Evolutionary conservation across 2,329 filamentous ascomycete species (phyloP), one percentile per base, ranked within the genome.

Genomic region (Taxawa tesnikishii): DNA sequence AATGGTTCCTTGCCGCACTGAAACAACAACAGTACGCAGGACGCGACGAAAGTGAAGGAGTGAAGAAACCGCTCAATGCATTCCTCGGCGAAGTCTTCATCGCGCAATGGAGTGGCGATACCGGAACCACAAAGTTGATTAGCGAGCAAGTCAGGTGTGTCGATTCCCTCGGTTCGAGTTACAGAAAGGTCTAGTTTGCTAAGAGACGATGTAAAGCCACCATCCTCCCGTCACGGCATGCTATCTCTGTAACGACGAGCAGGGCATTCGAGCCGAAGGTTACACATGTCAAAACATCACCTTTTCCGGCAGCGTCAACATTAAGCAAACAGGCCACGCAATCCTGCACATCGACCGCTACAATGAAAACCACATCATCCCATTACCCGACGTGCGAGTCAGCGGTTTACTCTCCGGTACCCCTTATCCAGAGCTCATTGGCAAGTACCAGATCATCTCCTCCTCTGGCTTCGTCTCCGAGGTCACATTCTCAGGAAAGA

Each of bases 21-120:
- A 58, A 56, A 32, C 58, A 60, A 6, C 64, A 69, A 41, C 60
- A 65, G 32, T 66, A 65, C 36, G 59, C 58, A 3, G 60, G 61
- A 4, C 50, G 59, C n/a, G 43, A 52, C 6, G 53, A 57, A 19
- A 47, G 43, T 15, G 54, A 61, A 10, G 61, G 60, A 4, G 54
- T 62, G 2, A 68, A 65, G 49, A 70, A 68, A 40, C 64, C 65
- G 0, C 43, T 68, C 29, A 68, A 68, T 38, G 60, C 64, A 1
- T 67, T 67, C 32, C 48, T 67, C 2, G 63, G 63, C 0, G 63
- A 67, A 34, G 32, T 67, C 1, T 67, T 67, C 39, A 34, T 65
- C 3, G 56, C 12, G 46, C 48, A 9, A 43, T 51, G 49, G 50
- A 49, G 7, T n/a, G 37, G 38, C n/a, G 50, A 54, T 24, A 43